Base-by-base conservation (phyloP, 225 moss, liverwort and hornwort species). In the Marchantia polymorpha region DNA sequence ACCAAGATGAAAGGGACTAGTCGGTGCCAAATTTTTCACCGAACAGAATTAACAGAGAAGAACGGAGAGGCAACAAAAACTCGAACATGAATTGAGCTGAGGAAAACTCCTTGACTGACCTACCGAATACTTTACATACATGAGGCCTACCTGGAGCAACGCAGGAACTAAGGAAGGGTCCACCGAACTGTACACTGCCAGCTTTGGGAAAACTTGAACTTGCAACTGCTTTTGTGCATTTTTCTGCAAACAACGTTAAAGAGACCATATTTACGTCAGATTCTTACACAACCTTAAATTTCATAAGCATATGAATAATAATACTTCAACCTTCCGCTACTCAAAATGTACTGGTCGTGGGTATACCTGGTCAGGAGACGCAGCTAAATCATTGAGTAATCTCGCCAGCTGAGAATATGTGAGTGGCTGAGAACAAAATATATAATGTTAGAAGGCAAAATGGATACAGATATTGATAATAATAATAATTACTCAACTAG, bases 81-180 rank as follows among this genome's bases (percentile, higher is more conserved):
- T 39, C 39, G 39, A 39, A 2, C 39, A 39, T 39, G 39, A 2
- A 39, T 39, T 39, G 39, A 39, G 39, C 39, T 39, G 39, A 39
- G 3, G 39, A 39, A 2, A 39, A 39, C 3, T 39, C 2, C 5
- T 39, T 2, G 39, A 39, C 39, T 39, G 39, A 39, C 39, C 39
- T 39, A 39, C 39, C 39, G 39, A 39, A 39, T 19, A 56, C 4
- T 8, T 56, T 56, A 19, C 56, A 56, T 56, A 56, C 11, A 64
- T 3, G 50, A 51, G 31, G 10, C 85, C 79, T 85, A 97, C 96
- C 92, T 90, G 90, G 69, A 99, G 92, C 30, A 99, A 83, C 64
- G 99, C 89, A 82, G 99, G 99, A 76, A 92, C 95, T 88, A 99
- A 86, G 82, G 99, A 93, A 50, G 99, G 99, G 81, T 99, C 99